These are phyloP conservation scores for Venturia pyrina DNA, from an alignment of 2,329 filamentous ascomycete genomes.

Conservation along the genomic window DNA sequence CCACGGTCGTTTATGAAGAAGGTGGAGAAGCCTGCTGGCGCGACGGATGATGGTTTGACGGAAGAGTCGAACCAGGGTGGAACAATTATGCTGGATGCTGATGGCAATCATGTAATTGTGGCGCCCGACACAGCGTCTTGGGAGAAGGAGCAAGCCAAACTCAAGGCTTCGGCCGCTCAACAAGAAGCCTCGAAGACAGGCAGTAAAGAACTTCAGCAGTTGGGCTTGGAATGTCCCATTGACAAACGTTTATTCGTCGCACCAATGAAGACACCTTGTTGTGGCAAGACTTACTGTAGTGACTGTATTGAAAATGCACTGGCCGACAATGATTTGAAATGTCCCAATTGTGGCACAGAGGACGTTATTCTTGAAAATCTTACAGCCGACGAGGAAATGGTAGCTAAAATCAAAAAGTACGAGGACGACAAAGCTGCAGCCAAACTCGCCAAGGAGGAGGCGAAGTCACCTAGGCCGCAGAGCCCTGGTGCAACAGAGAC, in stretches of 20 bases:
- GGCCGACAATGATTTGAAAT: slow-evolving; percentile 95
- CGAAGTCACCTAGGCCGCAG: slow-evolving; percentile 9
- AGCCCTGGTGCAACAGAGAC: slow-evolving; percentile 18
- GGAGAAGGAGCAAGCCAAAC: slow-evolving; percentile 94
- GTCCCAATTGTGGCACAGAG: slow-evolving; percentile 82
- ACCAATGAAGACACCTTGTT: slow-evolving; percentile 98
- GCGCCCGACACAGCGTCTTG: slow-evolving; percentile 92
- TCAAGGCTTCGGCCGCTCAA: slow-evolving; percentile 73
- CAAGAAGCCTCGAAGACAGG: slow-evolving; percentile 64
- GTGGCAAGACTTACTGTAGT: slow-evolving; percentile 96
- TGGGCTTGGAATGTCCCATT: slow-evolving; percentile 84
- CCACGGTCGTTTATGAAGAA: slow-evolving; percentile 92
- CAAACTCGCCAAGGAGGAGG: slow-evolving; percentile 12
- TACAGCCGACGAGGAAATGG: slow-evolving; percentile 66
- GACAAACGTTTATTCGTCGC: slow-evolving; percentile 98
- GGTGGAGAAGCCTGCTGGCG: slow-evolving; percentile 75
- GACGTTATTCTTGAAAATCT: slow-evolving; percentile 91
- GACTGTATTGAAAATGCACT: slow-evolving; percentile 99
- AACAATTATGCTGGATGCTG: slow-evolving; percentile 94
- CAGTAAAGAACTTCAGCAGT: slow-evolving; percentile 79
- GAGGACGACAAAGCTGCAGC: slow-evolving; percentile 40
- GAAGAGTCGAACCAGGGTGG: slow-evolving; percentile 75
- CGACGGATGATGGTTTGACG: slow-evolving; percentile 57
- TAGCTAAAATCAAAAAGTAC: slow-evolving; percentile 69
- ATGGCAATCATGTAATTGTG: slow-evolving; percentile 94